Evolutionary conservation across 441 rosid genomes (phyloP), one percentile per base, ranked within the genome.

Genomic region (Gossypium schwendimanii): DNA sequence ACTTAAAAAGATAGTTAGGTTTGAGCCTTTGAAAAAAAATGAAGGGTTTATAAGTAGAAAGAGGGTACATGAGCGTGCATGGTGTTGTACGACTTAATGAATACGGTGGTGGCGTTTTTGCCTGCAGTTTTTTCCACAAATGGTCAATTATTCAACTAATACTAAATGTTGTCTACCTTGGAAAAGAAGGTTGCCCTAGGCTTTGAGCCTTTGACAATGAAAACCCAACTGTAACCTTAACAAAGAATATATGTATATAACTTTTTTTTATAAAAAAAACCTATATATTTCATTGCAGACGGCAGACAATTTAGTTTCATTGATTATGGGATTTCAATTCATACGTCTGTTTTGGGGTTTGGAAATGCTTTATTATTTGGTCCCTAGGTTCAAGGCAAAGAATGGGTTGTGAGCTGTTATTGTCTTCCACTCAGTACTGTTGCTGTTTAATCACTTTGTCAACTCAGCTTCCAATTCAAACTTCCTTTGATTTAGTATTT

Each of bases 31-130:
- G 50, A 79, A 64, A 15, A 24, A 31, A 41, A 64, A 18, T 33
- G 6, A 31, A 31, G 12, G 49, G 23, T 62, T 28, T 74, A 74
- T 74, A 55, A 55, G 61, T 45, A 20, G 61, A 71, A 50, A 77
- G 71, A 44, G 1, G 72, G 55, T 63, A 77, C 79, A 77, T 81
- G 81, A 77, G 83, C 77, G 84, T 77, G 84, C 79, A 75, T 72
- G 77, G 75, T 58, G 55, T 63, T 15, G 81, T 74, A 73, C 79
- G 73, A 73, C 72, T 59, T 15, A 52, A 50, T 50, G 55, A 15
- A 55, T 11, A 52, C 71, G 64, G 63, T 60, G 8, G 58, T 23
- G 58, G 58, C 20, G 58, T 9, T 54, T 54, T 54, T 18, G 4
- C 26, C 26, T 20, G 59, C 59, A 54, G 8, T 20, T 20, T 24